Base-by-base conservation (phyloP, 2,329 filamentous ascomycete genomes). In the Zelopaecilomyces penicillatus region DNA sequence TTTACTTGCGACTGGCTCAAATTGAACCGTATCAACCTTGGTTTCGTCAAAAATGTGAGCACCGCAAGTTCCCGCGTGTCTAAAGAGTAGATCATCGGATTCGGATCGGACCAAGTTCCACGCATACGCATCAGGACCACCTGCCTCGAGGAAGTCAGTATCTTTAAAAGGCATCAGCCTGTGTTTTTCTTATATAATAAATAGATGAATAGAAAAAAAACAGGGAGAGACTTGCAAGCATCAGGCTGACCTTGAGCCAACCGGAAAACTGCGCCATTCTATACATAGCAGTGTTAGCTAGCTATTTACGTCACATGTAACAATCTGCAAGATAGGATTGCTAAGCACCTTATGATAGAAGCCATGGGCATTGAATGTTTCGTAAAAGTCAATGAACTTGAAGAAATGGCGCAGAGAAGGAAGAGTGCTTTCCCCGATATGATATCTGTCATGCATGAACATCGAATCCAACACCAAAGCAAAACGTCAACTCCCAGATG, bases 31-130 rank as follows among this genome's bases (percentile, higher is more conserved):
- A 1, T 56, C 46, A 12, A 69, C 63, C 42, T 65, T 65, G 41
- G 61, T 60, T 9, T 56, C 63, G 30, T 73, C 65, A 44, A 71
- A 70, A 6, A 54, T 60, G 30, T 65, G 55, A 10, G 67, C 70
- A 3, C 69, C 68, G 42, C 60, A 56, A 6, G 57, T 47, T 1
- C 43, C 60, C 1, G 70, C 70, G 44, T 73, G 66, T 28, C 59
- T 45, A 51, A 73, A 71, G 5, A 73, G 55, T 5, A 74, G 37
- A 4, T 73, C 51, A 47, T 74, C 70, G 1, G 62, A 53, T 49
- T 74, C 69, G 19, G 69, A 71, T 5, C 70, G 67, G 6, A 72
- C 51, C 2, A 73, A 59, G 43, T 73, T 73, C 68, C 68, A 73
- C 4, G 68, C 55, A 42, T 67, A 64, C 7, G 52, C 59, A 8